Evolutionary conservation across 805 yeast species (phyloP), one percentile per base, ranked within the genome.

Genomic region (Ascoidea rubescens): DNA sequence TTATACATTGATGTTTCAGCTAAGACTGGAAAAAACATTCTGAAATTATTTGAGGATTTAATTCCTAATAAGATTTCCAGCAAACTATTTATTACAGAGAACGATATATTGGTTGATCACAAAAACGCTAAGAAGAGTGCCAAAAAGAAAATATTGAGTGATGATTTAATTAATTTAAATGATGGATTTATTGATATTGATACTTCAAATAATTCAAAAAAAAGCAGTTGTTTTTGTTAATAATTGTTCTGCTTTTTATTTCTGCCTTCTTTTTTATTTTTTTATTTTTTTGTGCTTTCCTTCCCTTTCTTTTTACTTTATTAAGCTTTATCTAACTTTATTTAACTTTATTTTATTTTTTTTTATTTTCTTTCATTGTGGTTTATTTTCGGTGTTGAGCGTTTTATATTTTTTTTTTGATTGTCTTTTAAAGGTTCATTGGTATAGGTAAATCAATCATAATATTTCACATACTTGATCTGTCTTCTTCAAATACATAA

Each of bases 1-100:
- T 55, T 77, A 31, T 77, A 73, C 57, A 70, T 67, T 47, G 82
- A 70, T 53, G 80, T 88, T 1, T 81, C 90, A 55, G 90, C 96
- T 2, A 85, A 83, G 63, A 70, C 77, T 2, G 90, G 90, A 6
- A 71, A 71, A 47, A 86, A 86, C 31, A 76, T 88, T 1, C 58
- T 58, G 0, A 69, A 72, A 44, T 55, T 69, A 30, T 75, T 74
- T 59, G 65, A 62, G 50, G 59, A 58, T 37, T 59, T 59, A 6
- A 67, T 73, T 48, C 77, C 85, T 0, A 37, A 37, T 37, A 37
- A 37, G 14, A 10, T 37, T 2, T 10, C 8, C 14, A 63, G 68
- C 56, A 71, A 72, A 55, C 66, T 80, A 59, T 78, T 79, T 0
- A 61, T 67, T 10, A 74, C 49, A 5, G 48, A 37, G 31, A 47